Conservation (phyloP, 768 basidiomycete genomes). For the Podaxis carcinomalis region DNA sequence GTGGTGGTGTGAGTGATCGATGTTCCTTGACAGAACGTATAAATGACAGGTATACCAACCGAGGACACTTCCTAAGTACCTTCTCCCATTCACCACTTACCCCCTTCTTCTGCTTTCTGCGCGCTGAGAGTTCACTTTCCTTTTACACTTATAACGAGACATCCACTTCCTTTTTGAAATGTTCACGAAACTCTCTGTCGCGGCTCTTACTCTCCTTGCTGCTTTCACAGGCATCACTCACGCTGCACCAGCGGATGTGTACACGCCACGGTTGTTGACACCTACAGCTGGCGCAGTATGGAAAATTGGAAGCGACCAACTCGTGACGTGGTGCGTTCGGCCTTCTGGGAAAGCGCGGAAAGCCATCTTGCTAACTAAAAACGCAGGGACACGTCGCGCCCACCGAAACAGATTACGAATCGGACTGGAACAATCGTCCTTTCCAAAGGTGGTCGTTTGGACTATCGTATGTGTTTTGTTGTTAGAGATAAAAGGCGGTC, state of each 20-base stretch:
- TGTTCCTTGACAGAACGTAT: not conserved
- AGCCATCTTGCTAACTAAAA: not conserved
- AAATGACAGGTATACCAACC: not conserved
- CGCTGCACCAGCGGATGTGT: conserved; percentile 1
- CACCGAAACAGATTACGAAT: conserved; percentile 29
- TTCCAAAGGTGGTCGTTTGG: conserved; percentile 17
- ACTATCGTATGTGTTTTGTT: conserved; percentile 17
- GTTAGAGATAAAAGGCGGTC: not conserved
- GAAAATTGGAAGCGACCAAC: not conserved
- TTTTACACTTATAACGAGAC: not conserved
- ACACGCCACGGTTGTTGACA: not conserved
- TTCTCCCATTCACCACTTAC: not conserved
- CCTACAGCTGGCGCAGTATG: not conserved
- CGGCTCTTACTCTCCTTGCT: not conserved
- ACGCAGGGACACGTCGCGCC: conserved; percentile 24
- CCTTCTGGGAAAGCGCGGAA: not conserved
- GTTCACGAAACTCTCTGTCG: conserved; percentile 1
- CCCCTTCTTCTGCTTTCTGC: not conserved
- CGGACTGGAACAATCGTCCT: conserved; percentile 23
- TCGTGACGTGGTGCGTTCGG: conserved; percentile 1
- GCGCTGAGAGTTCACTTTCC: not conserved
- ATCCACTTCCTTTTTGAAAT: not conserved
- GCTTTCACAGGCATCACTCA: not conserved
- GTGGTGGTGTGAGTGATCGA: not conserved
- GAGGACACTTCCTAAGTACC: not conserved